A percentile compares a stretch with the other conserved stretches of the same genome.
Conservation (phyloP, 2,329 filamentous ascomycete species). For the Neurospora sp. region DNA sequence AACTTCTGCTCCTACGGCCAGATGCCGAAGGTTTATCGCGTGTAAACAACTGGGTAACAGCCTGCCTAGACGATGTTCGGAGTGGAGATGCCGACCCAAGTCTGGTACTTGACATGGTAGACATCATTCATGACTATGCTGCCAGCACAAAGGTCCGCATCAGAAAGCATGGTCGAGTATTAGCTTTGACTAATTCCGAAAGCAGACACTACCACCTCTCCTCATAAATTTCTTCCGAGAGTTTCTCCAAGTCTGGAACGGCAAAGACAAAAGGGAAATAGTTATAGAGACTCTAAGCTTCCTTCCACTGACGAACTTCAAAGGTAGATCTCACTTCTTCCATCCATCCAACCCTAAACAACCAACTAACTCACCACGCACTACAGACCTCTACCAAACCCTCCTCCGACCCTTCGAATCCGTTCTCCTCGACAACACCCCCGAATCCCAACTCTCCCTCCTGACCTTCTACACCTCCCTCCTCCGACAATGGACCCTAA, state of each 20-base stretch:
- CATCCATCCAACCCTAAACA: constrained; percentile 8
- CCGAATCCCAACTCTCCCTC: constrained; percentile 46
- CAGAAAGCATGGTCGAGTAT: background rate
- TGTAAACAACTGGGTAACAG: constrained; percentile 49
- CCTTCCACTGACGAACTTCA: constrained; percentile 43
- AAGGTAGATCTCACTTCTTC: constrained; percentile 30
- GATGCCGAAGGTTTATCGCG: constrained; percentile 39
- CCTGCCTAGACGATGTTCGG: constrained; percentile 45
- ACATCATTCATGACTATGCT: constrained; percentile 46
- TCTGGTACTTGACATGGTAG: constrained; percentile 43
- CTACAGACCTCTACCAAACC: constrained; percentile 38
- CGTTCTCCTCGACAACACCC: constrained; percentile 36
- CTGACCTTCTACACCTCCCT: constrained; percentile 59
- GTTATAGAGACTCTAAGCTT: constrained; percentile 51
- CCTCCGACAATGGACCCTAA: constrained; percentile 48
- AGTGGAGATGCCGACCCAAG: constrained; percentile 39
- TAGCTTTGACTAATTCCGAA: constrained; percentile 12
- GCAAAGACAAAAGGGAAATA: constrained; percentile 38
- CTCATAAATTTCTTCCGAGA: constrained; percentile 38
- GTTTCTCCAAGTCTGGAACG: constrained; percentile 54
- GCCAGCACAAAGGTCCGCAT: constrained; percentile 41
- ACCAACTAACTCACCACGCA: constrained; percentile 5
- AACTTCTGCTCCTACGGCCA: constrained; percentile 57
- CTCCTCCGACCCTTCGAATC: constrained; percentile 43
- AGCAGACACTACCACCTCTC: constrained; percentile 36